Percentiles rank a stretch among this genome's conserved stretches.
These are phyloP conservation scores for Daedalea quercina DNA, from an alignment of 768 basidiomycete species.

Conservation along the genomic window DNA sequence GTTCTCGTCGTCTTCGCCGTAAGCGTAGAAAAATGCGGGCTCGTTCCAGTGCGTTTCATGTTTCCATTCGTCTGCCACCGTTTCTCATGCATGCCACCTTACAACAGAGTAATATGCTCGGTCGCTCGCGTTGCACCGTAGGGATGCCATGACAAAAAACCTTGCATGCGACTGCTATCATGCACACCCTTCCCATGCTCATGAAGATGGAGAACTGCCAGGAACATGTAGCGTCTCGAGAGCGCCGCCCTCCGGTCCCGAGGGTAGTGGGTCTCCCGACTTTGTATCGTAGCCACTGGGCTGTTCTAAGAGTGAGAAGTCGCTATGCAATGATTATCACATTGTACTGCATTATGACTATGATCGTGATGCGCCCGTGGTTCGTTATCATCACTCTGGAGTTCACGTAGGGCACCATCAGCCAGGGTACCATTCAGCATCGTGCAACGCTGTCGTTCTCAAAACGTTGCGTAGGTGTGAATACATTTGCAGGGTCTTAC, in stretches of 20 bases:
- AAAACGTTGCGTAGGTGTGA: too few relatives aligned
- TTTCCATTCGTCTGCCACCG: background rate
- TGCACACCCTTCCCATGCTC: constrained; percentile 8
- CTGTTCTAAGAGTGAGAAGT: too few relatives aligned
- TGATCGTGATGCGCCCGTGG: too few relatives aligned
- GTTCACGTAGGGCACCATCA: too few relatives aligned
- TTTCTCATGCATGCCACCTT: background rate
- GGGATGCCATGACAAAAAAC: constrained; percentile 15
- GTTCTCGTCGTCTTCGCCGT: constrained; percentile 86
- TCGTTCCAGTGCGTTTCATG: constrained; percentile 73
- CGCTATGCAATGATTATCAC: too few relatives aligned
- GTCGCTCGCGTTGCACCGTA: constrained; percentile 21
- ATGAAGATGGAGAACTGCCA: constrained; percentile 1
- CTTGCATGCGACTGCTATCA: constrained; percentile 7
- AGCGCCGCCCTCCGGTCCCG: constrained; percentile 17
- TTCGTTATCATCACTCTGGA: too few relatives aligned
- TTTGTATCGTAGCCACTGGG: background rate
- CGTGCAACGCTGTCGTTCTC: too few relatives aligned
- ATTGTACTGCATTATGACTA: too few relatives aligned
- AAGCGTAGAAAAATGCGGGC: constrained; percentile 96
- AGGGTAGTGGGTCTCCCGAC: constrained; percentile 14
- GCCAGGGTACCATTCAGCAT: too few relatives aligned
- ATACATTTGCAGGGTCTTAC: too few relatives aligned
- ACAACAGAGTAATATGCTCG: constrained; percentile 22
- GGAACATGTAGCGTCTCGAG: background rate